phyloP scores from a whole-genome alignment of 164 flowering plant genomes.

The Aristolochia contorta region DNA sequence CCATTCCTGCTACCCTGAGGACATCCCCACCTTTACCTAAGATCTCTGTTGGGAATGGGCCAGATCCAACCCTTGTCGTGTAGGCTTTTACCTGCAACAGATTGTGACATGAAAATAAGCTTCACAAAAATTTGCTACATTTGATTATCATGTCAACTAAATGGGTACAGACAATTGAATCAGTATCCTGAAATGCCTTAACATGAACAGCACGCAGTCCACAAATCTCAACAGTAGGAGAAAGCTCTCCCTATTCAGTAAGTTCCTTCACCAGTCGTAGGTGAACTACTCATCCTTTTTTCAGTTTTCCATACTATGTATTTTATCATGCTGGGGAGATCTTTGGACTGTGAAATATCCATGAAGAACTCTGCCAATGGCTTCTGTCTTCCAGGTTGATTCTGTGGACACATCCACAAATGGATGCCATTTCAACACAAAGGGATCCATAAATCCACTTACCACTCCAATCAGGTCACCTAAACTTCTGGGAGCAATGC shows the following conservation, averaged over 20 bases:
- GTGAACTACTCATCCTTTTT: no score
- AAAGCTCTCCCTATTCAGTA: no score
- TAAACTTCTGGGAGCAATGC: slow-evolving; percentile 79
- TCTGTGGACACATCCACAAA: no score
- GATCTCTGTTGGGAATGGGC: slow-evolving; percentile 92
- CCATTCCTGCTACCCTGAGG: slow-evolving; percentile 83
- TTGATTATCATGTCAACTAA: not conserved
- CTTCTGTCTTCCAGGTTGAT: no score
- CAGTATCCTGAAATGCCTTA: no score
- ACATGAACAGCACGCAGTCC: no score
- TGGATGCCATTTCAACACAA: not conserved
- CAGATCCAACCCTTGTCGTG: slow-evolving; percentile 93
- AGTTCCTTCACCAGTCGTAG: no score
- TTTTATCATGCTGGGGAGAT: no score
- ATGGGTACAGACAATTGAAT: not conserved
- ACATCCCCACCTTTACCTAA: slow-evolving; percentile 70
- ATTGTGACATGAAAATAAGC: not conserved
- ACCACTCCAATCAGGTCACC: slow-evolving; percentile 96
- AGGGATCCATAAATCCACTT: slow-evolving; percentile 16
- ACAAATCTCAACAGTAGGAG: no score
- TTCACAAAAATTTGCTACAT: not conserved
- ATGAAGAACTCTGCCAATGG: no score
- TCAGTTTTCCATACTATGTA: no score
- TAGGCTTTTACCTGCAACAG: slow-evolving; percentile 87
- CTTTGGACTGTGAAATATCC: no score